Conservation (phyloP, 2,329 filamentous ascomycete species). For the Trichoderma koningiopsis region DNA sequence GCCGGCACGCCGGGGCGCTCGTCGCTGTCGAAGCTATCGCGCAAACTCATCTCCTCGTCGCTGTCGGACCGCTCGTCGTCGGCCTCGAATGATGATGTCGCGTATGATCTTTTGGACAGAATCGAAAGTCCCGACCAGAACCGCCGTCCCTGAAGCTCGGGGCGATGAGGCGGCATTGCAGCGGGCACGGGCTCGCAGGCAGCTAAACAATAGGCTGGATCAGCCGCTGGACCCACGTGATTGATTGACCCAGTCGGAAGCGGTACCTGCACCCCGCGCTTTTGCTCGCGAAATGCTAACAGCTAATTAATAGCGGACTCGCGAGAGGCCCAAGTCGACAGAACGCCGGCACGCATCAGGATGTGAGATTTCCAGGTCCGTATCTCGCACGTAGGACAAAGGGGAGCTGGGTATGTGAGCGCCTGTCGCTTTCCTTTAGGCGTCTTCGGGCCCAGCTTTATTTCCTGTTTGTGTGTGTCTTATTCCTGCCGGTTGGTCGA, state of each 20-base stretch:
- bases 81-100: slow-evolving; percentile 65
- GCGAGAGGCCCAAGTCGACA: not conserved
- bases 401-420: not conserved
- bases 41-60: slow-evolving; percentile 40
- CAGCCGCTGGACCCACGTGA: slow-evolving; percentile 19
- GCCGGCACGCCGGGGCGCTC: slow-evolving; percentile 46
- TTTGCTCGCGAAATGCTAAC: slow-evolving; percentile 1
- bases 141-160: slow-evolving; percentile 44
- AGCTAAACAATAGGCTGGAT: not conserved
- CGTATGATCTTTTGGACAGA: slow-evolving; percentile 58
- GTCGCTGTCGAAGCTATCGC: slow-evolving; percentile 42
- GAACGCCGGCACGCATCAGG: slow-evolving; percentile 1
- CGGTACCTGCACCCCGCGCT: slow-evolving; percentile 23
- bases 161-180: slow-evolving; percentile 39
- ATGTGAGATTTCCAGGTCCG: not conserved
- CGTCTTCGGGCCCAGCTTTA: not conserved
- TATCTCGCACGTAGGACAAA: not conserved
- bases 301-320: not conserved
- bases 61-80: slow-evolving; percentile 66
- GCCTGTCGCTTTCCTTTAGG: not conserved
- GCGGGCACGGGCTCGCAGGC: not conserved
- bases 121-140: slow-evolving; percentile 54
- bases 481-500: not conserved
- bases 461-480: not conserved
- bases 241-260: slow-evolving; percentile 20